Percentiles rank a stretch among this genome's conserved stretches.
Conservation (phyloP, 1,139 yeast species). For the Yamadazyma friedrichii region DNA sequence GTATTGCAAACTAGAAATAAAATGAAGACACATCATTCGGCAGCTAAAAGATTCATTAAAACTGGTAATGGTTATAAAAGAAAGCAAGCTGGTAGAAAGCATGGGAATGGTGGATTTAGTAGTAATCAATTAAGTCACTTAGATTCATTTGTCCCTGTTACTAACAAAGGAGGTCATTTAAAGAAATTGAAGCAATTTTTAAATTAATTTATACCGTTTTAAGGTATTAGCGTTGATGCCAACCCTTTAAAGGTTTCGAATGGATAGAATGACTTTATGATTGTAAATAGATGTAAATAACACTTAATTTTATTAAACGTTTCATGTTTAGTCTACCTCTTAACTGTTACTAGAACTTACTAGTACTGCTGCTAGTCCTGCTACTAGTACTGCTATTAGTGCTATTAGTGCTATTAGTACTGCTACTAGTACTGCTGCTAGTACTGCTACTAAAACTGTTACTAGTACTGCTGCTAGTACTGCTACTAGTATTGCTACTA, state of each 20-base stretch:
- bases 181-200: conserved; percentile 34
- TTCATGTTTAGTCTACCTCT: too few species aligned
- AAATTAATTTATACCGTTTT: not conserved
- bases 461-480: too few species aligned
- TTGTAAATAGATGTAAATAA: not conserved
- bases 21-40: conserved; percentile 69
- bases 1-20: conserved; percentile 47
- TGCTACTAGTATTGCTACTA: too few species aligned
- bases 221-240: not conserved
- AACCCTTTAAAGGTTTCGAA: not conserved
- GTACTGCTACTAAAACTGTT: too few species aligned
- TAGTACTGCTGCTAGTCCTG: too few species aligned
- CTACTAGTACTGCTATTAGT: too few species aligned
- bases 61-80: conserved; percentile 49
- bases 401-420: too few species aligned
- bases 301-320: too few species aligned
- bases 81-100: conserved; percentile 85
- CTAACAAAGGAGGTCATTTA: conserved; percentile 48
- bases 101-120: conserved; percentile 91
- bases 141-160: conserved; percentile 63
- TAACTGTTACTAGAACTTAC: too few species aligned
- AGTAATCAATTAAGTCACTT: conserved; percentile 59
- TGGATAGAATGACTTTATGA: not conserved
- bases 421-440: too few species aligned
- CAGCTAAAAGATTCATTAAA: conserved; percentile 81